Evolutionary conservation across 345 rosid species (phyloP).

Genomic region (Ceriops decandra): DNA sequence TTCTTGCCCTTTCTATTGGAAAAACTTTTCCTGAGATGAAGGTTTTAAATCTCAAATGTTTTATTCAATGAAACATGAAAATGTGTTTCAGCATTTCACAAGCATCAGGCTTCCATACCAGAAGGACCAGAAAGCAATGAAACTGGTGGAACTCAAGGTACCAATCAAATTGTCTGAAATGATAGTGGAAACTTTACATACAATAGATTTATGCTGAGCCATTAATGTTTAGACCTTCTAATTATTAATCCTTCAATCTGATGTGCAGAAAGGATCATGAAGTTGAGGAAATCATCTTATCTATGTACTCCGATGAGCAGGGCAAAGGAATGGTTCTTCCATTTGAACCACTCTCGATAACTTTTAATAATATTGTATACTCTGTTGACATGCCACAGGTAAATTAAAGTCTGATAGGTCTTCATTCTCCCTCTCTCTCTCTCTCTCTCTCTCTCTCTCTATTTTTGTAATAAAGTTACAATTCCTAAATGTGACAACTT

Average conservation of each 20-base stretch:
- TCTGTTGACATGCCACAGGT: slow-evolving; percentile 78
- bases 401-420: background rate
- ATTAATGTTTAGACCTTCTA: no score
- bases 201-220: no score
- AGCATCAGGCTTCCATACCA: slow-evolving; percentile 35
- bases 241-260: background rate
- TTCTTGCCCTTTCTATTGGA: background rate
- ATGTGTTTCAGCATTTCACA: slow-evolving; percentile 44
- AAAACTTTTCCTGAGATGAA: background rate
- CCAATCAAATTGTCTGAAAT: no score
- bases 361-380: slow-evolving; percentile 51
- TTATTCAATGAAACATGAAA: background rate
- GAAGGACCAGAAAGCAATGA: slow-evolving; percentile 18
- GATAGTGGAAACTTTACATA: no score
- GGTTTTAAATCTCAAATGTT: no score
- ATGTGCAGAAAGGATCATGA: slow-evolving; percentile 1
- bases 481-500: background rate
- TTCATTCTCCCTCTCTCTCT: no score
- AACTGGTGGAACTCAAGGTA: background rate
- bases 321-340: slow-evolving; percentile 69
- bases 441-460: background rate
- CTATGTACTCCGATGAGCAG: slow-evolving; percentile 5
- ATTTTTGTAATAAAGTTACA: background rate
- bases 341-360: slow-evolving; percentile 54
- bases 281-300: background rate